phyloP scores from a whole-genome alignment of 306 rosid genomes.

The Cajanus cajan region DNA sequence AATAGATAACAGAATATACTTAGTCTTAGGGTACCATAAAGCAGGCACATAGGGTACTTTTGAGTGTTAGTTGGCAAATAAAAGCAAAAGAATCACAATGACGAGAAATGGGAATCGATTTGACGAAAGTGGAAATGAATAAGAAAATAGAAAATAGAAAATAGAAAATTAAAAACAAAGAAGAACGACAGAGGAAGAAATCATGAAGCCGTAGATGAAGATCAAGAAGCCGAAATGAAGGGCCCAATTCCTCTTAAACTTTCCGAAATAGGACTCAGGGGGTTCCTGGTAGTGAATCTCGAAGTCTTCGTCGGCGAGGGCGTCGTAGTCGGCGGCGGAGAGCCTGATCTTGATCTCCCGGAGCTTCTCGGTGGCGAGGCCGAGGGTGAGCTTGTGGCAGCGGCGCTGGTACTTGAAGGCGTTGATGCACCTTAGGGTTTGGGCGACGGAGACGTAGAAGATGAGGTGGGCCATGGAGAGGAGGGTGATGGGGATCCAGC shows the following conservation, averaged over 20 bases:
- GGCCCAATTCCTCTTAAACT: constrained; percentile 98
- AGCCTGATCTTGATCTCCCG: constrained; percentile 63
- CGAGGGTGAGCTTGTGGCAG: constrained; percentile 94
- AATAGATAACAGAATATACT: no score
- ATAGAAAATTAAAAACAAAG: constrained; percentile 76
- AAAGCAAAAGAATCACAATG: no score
- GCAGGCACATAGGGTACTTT: no score
- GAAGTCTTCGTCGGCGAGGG: constrained; percentile 52
- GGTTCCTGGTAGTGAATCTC: constrained; percentile 96
- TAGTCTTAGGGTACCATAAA: no score
- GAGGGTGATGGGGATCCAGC: constrained; percentile 84
- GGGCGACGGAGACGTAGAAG: constrained; percentile 90
- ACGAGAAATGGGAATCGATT: no score
- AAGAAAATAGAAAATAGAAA: no score
- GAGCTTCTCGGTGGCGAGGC: constrained; percentile 73
- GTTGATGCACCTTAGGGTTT: constrained; percentile 80
- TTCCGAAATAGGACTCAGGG: constrained; percentile 76
- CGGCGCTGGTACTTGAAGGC: constrained; percentile 94
- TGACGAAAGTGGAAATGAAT: no score
- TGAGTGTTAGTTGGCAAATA: no score
- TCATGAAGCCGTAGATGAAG: constrained; percentile 66
- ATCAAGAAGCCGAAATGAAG: constrained; percentile 84
- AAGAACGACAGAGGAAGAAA: constrained; percentile 83
- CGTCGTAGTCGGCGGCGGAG: constrained; percentile 29
- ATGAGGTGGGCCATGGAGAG: constrained; percentile 82